Conservation (phyloP, 2,329 filamentous ascomycete genomes). For the Simplicillium sp. region DNA sequence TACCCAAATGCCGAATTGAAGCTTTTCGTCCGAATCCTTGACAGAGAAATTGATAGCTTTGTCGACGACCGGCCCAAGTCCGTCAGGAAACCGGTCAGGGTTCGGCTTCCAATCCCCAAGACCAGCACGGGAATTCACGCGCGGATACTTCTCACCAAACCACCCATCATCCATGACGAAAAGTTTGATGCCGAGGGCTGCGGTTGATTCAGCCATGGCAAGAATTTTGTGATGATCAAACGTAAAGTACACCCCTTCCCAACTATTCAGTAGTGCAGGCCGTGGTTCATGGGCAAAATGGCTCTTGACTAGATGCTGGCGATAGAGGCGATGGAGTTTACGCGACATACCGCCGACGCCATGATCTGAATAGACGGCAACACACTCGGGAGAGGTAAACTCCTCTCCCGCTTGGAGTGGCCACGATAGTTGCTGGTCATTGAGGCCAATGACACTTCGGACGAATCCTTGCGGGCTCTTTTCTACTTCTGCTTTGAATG, state of each 20-base stretch:
- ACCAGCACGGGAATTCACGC: slow-evolving; percentile 44
- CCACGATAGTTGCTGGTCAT: slow-evolving; percentile 52
- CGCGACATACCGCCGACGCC: slow-evolving; percentile 54
- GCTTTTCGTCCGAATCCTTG: slow-evolving; percentile 31
- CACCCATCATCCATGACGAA: slow-evolving; percentile 60
- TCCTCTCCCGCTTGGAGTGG: slow-evolving; percentile 42
- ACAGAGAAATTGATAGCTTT: slow-evolving; percentile 38
- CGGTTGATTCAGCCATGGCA: slow-evolving; percentile 43
- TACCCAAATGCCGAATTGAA: slow-evolving; percentile 57
- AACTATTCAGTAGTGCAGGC: slow-evolving; percentile 54
- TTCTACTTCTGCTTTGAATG: slow-evolving; percentile 51
- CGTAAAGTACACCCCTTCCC: slow-evolving; percentile 52
- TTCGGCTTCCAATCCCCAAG: slow-evolving; percentile 56
- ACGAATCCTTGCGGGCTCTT: slow-evolving; percentile 53
- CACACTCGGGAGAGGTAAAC: slow-evolving; percentile 51
- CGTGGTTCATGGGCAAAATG: slow-evolving; percentile 40
- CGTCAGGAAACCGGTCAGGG: slow-evolving; percentile 46
- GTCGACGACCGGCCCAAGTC: slow-evolving; percentile 39
- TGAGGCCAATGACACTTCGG: slow-evolving; percentile 49
- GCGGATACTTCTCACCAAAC: slow-evolving; percentile 54
- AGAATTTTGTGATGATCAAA: slow-evolving; percentile 47
- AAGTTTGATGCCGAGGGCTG: slow-evolving; percentile 48
- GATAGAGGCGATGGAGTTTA: slow-evolving; percentile 50
- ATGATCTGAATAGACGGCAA: slow-evolving; percentile 47
- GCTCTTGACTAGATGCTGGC: slow-evolving; percentile 48